Conservation (phyloP, 139 green algal species). For the Nannochloris sp. region DNA sequence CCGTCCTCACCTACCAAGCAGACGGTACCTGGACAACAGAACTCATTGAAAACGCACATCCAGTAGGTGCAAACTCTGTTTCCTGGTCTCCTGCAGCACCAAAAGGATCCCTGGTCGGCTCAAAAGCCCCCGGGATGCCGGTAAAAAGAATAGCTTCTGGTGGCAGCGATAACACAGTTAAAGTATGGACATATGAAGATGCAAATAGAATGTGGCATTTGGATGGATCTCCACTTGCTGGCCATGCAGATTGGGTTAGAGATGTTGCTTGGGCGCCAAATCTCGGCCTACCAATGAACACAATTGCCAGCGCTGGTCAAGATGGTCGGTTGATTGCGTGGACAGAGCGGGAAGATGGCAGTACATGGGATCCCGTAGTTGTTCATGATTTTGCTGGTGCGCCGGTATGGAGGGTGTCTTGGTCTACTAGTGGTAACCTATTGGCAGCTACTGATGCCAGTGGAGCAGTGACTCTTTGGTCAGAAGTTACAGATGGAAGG, state of each 20-base stretch:
- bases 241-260: constrained; percentile 90
- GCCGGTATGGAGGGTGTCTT: constrained; percentile 88
- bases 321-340: constrained; percentile 86
- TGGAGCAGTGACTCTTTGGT: constrained; percentile 89
- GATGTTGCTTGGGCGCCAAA: constrained; percentile 95
- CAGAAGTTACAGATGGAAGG: constrained; percentile 81
- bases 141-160: constrained; percentile 61
- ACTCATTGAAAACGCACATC: constrained; percentile 59
- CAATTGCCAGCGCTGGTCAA: constrained; percentile 86
- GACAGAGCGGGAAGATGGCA: constrained; percentile 50
- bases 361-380: constrained; percentile 53
- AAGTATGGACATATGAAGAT: constrained; percentile 62
- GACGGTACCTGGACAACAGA: constrained; percentile 49
- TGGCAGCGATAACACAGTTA: constrained; percentile 88
- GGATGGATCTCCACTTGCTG: constrained; percentile 56
- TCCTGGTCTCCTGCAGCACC: constrained; percentile 79
- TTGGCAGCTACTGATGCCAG: constrained; percentile 78
- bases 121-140: constrained; percentile 28
- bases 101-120: constrained; percentile 49
- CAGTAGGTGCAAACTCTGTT: constrained; percentile 77
- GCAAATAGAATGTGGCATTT: constrained; percentile 51
- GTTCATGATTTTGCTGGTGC: constrained; percentile 69
- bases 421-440: constrained; percentile 86
- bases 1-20: constrained; percentile 49
- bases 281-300: constrained; percentile 74